A percentile compares a stretch with the other conserved stretches of the same genome.
Evolutionary conservation across 768 basidiomycete genomes (phyloP).

Genomic region (Trametes punicea): DNA sequence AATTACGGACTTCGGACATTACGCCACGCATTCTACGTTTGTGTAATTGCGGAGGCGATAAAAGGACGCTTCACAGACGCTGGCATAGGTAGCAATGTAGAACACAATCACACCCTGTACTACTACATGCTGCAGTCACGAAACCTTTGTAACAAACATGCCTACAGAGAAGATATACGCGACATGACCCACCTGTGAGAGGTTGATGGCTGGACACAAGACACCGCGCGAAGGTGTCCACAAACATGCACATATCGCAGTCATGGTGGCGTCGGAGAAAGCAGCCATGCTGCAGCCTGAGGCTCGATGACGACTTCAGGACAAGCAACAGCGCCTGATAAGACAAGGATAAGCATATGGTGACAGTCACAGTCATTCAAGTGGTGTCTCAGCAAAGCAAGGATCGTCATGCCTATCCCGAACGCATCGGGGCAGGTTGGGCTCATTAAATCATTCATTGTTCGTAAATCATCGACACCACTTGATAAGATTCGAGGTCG

Average conservation of each 20-base stretch:
- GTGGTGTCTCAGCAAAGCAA: constrained; percentile 25
- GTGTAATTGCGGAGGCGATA: constrained; percentile 3
- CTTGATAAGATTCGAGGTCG: not conserved
- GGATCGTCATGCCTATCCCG: constrained; percentile 28
- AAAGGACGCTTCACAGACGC: not conserved
- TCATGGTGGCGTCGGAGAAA: no score
- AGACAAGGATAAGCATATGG: not conserved
- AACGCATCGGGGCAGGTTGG: constrained; percentile 23
- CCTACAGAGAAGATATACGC: no score
- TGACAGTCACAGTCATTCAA: not conserved
- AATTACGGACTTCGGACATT: not conserved
- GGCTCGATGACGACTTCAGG: not conserved
- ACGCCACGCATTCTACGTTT: not conserved
- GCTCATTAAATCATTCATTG: constrained; percentile 33
- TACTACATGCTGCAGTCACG: not conserved
- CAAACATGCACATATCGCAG: no score
- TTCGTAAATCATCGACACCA: constrained; percentile 27
- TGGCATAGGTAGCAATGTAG: not conserved
- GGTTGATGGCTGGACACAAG: no score
- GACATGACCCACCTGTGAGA: no score
- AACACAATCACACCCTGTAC: constrained; percentile 1
- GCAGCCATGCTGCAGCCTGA: not conserved
- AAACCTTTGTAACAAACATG: no score
- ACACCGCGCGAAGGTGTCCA: no score
- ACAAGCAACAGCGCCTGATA: not conserved